Percentiles rank a stretch among this genome's conserved stretches.
Conservation (phyloP, 805 yeast genomes). For the Yamadazyma laniorum region DNA sequence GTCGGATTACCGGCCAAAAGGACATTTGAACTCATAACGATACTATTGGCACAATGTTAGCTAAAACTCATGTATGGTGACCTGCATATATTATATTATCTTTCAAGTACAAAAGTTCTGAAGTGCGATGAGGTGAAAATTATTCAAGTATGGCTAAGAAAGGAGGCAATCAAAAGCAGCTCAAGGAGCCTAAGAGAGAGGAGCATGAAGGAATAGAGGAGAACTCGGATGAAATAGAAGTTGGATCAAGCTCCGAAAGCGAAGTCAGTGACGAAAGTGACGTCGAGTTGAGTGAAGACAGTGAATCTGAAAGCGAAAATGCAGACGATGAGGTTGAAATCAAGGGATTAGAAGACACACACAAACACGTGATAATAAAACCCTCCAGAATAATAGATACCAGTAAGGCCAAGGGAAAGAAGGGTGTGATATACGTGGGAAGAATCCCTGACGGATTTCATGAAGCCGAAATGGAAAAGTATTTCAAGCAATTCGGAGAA, state of each 20-base stretch:
- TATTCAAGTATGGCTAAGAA: slow-evolving; percentile 16
- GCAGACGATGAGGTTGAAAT: slow-evolving; percentile 25
- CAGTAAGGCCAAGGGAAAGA: slow-evolving; percentile 23
- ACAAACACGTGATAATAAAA: slow-evolving; percentile 25
- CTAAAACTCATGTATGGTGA: too few species aligned
- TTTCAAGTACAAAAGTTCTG: not conserved
- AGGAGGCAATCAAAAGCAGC: slow-evolving; percentile 1
- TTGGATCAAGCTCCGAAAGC: slow-evolving; percentile 26
- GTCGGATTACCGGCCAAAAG: slow-evolving; percentile 79
- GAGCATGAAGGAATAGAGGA: slow-evolving; percentile 12
- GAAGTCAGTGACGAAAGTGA: slow-evolving; percentile 13
- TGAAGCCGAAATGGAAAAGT: slow-evolving; percentile 73
- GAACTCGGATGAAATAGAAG: slow-evolving; percentile 25
- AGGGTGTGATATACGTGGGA: slow-evolving; percentile 83
- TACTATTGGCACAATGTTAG: too few species aligned
- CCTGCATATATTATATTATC: too few species aligned
- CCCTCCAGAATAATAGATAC: slow-evolving; percentile 14
- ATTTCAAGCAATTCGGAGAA: slow-evolving; percentile 89
- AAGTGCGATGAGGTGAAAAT: slow-evolving; percentile 13
- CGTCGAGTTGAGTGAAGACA: slow-evolving; percentile 18
- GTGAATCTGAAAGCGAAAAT: slow-evolving; percentile 17
- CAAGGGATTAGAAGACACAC: slow-evolving; percentile 17
- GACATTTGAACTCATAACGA: slow-evolving; percentile 52
- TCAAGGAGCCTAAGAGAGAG: slow-evolving; percentile 3
- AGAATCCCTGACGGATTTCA: slow-evolving; percentile 91